Evolutionary conservation across 2,329 filamentous ascomycete species (phyloP).

Genomic region (Decorospora gaudefroyi): DNA sequence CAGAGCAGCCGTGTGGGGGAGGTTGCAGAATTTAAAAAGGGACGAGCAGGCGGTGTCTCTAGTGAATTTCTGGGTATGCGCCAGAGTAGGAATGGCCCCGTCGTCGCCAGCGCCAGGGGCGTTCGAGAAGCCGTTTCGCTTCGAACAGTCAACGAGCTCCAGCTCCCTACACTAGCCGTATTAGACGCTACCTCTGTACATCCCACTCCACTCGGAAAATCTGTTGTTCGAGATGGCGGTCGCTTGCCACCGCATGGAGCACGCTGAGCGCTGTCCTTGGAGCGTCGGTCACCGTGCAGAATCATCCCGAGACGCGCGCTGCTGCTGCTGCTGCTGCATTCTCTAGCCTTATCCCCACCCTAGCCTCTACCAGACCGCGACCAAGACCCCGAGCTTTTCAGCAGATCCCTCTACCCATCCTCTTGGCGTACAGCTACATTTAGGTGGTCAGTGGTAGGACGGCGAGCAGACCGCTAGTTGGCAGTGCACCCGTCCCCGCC

Average conservation of each 20-base stretch:
- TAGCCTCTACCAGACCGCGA: slow-evolving; percentile 15
- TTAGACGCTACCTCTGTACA: slow-evolving; percentile 8
- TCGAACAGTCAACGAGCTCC: slow-evolving; percentile 17
- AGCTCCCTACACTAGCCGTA: slow-evolving; percentile 23
- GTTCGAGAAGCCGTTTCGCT: slow-evolving; percentile 22
- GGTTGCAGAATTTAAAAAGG: slow-evolving; percentile 26
- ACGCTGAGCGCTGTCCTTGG: slow-evolving; percentile 22
- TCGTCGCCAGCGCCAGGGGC: slow-evolving; percentile 18
- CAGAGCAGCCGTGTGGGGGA: slow-evolving; percentile 17
- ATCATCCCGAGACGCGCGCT: slow-evolving; percentile 13
- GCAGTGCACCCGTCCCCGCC: slow-evolving; percentile 27
- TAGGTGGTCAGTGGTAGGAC: slow-evolving; percentile 8
- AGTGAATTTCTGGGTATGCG: slow-evolving; percentile 23
- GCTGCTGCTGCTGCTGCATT: slow-evolving; percentile 11
- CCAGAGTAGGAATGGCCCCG: slow-evolving; percentile 21
- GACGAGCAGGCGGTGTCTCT: slow-evolving; percentile 32
- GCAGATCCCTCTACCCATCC: slow-evolving; percentile 25
- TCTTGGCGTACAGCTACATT: slow-evolving; percentile 27
- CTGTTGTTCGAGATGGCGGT: slow-evolving; percentile 11
- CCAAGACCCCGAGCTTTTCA: slow-evolving; percentile 26
- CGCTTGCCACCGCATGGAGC: slow-evolving; percentile 31
- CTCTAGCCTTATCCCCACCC: slow-evolving; percentile 8
- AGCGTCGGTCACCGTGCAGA: slow-evolving; percentile 10
- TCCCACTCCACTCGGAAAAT: slow-evolving; percentile 23
- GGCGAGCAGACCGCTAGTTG: slow-evolving; percentile 41